These are phyloP conservation scores for Lumnitzera racemosa DNA, from an alignment of 345 rosid genomes.

Conservation along the genomic window DNA sequence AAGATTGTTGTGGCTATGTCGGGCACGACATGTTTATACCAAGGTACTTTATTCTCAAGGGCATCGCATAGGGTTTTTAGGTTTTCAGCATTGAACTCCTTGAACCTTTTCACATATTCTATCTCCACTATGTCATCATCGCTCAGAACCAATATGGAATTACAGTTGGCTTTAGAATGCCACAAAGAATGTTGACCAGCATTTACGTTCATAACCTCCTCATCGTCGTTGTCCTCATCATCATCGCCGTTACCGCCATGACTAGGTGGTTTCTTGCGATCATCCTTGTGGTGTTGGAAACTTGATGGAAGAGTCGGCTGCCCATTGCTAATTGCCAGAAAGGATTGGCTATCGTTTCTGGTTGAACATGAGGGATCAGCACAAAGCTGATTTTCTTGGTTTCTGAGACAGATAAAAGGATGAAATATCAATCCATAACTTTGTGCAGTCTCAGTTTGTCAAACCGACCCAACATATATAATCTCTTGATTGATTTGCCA, in stretches of 20 bases:
- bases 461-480: neutral
- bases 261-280: conserved; percentile 25
- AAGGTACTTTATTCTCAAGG: neutral
- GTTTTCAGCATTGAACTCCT: neutral
- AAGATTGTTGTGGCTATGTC: neutral
- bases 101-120: neutral
- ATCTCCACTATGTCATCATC: neutral
- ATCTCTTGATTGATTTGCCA: neutral
- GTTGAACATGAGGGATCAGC: conserved; percentile 41
- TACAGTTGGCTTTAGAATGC: neutral
- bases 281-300: conserved; percentile 50
- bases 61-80: conserved; percentile 1
- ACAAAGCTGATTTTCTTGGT: conserved; percentile 27
- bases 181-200: too few relatives aligned
- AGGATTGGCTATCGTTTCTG: conserved; percentile 40
- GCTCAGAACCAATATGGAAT: neutral
- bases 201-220: conserved; percentile 27
- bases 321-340: conserved; percentile 14
- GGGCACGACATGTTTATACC: neutral
- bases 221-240: conserved; percentile 1
- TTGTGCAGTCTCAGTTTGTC: too few relatives aligned
- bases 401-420: conserved; percentile 15
- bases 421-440: neutral
- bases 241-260: too few relatives aligned
- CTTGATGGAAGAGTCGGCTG: conserved; percentile 57